A percentile compares a stretch with the other conserved stretches of the same genome.
phyloP scores from a whole-genome alignment of 139 green algal species.

The Tetradesmus lagerheimii region DNA sequence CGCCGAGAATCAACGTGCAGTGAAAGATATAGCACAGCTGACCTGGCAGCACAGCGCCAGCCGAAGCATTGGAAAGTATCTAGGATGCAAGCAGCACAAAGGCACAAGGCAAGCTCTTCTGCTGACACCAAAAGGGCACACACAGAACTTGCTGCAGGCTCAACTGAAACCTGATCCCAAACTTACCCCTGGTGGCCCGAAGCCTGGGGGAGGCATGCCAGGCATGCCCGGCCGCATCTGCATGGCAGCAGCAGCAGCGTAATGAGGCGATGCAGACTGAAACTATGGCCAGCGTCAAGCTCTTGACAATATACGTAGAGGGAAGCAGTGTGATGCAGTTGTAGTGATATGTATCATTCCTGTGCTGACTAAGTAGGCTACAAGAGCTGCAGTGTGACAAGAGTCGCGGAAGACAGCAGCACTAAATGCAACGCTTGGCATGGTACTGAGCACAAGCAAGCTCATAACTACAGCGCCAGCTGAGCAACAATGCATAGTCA shows the following conservation, averaged over 20 bases:
- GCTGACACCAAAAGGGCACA: no score
- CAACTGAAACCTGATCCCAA: background rate
- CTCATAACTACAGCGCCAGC: background rate
- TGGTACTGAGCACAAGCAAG: background rate
- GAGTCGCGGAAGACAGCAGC: background rate
- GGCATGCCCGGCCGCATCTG: constrained; percentile 37
- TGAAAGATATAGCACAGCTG: no score
- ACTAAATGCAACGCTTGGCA: background rate
- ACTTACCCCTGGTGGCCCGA: constrained; percentile 29
- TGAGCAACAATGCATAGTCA: background rate
- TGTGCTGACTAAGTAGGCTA: background rate
- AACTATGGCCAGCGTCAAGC: no score
- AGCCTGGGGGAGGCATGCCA: constrained; percentile 32
- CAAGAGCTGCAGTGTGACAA: background rate
- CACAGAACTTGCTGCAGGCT: no score
- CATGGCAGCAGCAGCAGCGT: background rate
- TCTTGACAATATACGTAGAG: no score
- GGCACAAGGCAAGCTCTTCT: no score
- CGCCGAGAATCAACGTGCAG: no score
- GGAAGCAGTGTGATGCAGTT: no score
- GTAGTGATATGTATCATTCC: background rate
- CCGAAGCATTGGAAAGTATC: no score
- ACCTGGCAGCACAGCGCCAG: no score
- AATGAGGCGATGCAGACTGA: no score
- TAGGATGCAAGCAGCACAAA: no score